Percentiles rank a stretch among this genome's conserved stretches.
These are phyloP conservation scores for Pleurostoma richardsiae DNA, from an alignment of 2,329 filamentous ascomycete genomes.

Conservation along the genomic window DNA sequence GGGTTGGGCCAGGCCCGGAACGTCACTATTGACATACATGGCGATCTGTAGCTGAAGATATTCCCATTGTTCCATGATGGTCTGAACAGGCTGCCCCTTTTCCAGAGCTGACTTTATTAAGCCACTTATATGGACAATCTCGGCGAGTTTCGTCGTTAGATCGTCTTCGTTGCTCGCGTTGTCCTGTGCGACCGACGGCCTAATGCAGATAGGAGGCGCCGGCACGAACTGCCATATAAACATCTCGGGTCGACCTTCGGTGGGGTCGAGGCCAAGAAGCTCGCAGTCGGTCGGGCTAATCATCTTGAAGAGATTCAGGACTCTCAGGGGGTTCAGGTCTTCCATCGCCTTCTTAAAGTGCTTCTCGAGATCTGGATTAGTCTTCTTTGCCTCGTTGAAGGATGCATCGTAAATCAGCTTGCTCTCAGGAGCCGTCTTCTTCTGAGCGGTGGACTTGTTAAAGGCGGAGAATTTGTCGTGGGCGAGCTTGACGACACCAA, in stretches of 20 bases:
- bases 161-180: conserved; percentile 94
- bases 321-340: conserved; percentile 83
- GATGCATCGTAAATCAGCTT: conserved; percentile 84
- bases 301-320: conserved; percentile 86
- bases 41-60: conserved; percentile 92
- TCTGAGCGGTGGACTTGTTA: conserved; percentile 81
- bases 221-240: conserved; percentile 97
- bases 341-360: conserved; percentile 90
- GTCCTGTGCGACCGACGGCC: conserved; percentile 91
- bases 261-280: conserved; percentile 79
- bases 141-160: conserved; percentile 91
- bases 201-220: conserved; percentile 87
- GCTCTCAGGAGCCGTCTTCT: conserved; percentile 75
- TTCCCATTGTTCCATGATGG: conserved; percentile 98
- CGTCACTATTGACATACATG: conserved; percentile 96
- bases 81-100: conserved; percentile 79
- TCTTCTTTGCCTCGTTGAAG: conserved; percentile 72
- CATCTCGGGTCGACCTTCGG: conserved; percentile 88
- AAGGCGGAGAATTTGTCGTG: conserved; percentile 89
- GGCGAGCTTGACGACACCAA: conserved; percentile 85
- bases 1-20: conserved; percentile 85
- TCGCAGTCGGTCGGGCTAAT: conserved; percentile 85
- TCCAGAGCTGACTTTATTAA: conserved; percentile 78
- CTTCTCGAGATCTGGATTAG: conserved; percentile 80
- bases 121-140: conserved; percentile 90